A percentile compares a stretch with the other conserved stretches of the same genome.
Conservation (phyloP, 2,329 filamentous ascomycete genomes). For the Colletotrichum phormii region DNA sequence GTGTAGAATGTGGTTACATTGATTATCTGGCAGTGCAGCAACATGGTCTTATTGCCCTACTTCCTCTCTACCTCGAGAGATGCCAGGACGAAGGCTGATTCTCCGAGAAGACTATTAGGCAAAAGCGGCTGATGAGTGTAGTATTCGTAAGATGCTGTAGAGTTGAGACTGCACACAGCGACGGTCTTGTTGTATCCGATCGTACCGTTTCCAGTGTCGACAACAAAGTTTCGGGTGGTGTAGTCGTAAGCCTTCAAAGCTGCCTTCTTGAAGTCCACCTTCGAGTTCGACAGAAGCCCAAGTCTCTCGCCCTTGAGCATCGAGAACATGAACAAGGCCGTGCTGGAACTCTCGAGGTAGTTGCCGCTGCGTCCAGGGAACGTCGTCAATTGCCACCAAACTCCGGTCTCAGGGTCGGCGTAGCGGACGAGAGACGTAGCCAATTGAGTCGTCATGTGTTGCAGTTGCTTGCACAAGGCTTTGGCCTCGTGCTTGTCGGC, state of each 20-base stretch:
- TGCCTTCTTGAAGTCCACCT: neutral
- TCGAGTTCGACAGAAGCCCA: constrained; percentile 2
- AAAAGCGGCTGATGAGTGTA: constrained; percentile 49
- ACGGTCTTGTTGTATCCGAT: constrained; percentile 51
- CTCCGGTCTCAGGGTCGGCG: constrained; percentile 28
- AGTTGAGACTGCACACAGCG: constrained; percentile 54
- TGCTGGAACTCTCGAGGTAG: constrained; percentile 38
- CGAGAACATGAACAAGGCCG: constrained; percentile 34
- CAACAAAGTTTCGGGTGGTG: constrained; percentile 26
- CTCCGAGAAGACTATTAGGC: constrained; percentile 52
- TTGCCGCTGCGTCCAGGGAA: constrained; percentile 31
- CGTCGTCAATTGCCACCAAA: constrained; percentile 37
- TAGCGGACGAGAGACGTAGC: constrained; percentile 14
- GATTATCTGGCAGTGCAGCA: neutral
- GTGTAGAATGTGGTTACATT: neutral
- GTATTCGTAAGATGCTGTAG: constrained; percentile 53
- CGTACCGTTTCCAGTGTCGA: constrained; percentile 24
- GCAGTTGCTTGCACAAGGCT: constrained; percentile 17
- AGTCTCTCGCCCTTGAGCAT: constrained; percentile 27
- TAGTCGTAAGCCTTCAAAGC: constrained; percentile 35
- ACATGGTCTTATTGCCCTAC: neutral
- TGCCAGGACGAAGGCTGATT: constrained; percentile 50
- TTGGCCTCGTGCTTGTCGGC: neutral
- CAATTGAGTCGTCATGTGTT: constrained; percentile 5
- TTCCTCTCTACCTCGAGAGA: constrained; percentile 49